phyloP scores from a whole-genome alignment of 495 filamentous ascomycete species.

The Chaetomium cochliodes region DNA sequence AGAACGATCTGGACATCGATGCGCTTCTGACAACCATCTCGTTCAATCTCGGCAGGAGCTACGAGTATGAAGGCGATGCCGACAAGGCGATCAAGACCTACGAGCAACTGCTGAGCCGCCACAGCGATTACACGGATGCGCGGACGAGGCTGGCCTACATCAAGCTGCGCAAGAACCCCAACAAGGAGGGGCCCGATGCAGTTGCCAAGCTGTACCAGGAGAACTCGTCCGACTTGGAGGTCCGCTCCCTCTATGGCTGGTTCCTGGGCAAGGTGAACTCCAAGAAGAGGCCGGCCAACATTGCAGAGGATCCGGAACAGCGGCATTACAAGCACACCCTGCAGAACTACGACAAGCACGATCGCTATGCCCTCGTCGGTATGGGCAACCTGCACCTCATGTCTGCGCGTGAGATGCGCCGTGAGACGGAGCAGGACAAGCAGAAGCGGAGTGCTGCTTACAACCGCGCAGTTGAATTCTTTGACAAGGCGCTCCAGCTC shows the following conservation, averaged over 20 bases:
- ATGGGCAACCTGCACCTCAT: slow-evolving; percentile 93
- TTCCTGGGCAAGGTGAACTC: slow-evolving; percentile 73
- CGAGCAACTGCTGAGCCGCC: slow-evolving; percentile 74
- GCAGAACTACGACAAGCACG: slow-evolving; percentile 92
- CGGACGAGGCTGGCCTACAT: slow-evolving; percentile 85
- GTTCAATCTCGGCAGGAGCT: slow-evolving; percentile 95
- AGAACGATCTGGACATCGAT: slow-evolving; percentile 73
- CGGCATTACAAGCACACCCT: slow-evolving; percentile 94
- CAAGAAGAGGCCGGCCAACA: slow-evolving; percentile 73
- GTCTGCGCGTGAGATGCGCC: slow-evolving; percentile 87
- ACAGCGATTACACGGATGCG: slow-evolving; percentile 89
- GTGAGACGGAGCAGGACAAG: slow-evolving; percentile 83
- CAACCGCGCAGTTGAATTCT: slow-evolving; percentile 91
- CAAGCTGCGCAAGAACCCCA: slow-evolving; percentile 75
- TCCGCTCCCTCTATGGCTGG: slow-evolving; percentile 90
- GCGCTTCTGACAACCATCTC: slow-evolving; percentile 89
- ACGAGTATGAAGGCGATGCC: slow-evolving; percentile 76
- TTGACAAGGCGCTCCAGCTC: slow-evolving; percentile 91
- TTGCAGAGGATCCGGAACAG: slow-evolving; percentile 86
- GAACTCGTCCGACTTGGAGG: slow-evolving; percentile 79
- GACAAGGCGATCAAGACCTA: slow-evolving; percentile 87
- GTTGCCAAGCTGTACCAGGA: slow-evolving; percentile 78
- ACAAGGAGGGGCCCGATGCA: slow-evolving; percentile 79
- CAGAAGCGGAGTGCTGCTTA: slow-evolving; percentile 85
- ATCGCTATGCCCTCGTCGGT: slow-evolving; percentile 86